Evolutionary conservation across 2,329 filamentous ascomycete genomes (phyloP), one percentile per base, ranked within the genome.

Genomic region (Cordyceps tenuipes): DNA sequence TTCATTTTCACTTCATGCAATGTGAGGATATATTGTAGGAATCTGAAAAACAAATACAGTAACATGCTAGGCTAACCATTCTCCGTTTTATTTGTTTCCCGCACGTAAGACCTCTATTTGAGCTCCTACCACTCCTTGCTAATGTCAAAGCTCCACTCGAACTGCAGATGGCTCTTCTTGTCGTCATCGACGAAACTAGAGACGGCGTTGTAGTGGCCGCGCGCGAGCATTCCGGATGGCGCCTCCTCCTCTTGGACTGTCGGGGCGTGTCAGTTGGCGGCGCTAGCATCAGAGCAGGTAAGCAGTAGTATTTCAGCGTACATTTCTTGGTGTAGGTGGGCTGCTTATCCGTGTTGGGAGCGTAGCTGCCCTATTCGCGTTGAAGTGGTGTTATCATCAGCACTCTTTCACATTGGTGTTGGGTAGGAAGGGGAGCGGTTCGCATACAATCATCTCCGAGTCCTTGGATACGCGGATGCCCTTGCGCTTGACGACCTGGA

Each of bases 81-180:
- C 43, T 34, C 41, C 15, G 4, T 29, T 39, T 36, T 57, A 52
- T 56, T 43, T 34, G 17, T 48, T 23, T 58, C 23, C 21, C 8
- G 19, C 36, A 21, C 29, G 29, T 60, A 13, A 41, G 1, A 41
- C 17, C 43, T 17, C 29, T 47, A n/a, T 21, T 48, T 15, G 6
- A 21, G n/a, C 13, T 21, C 17, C 66, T 86, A 90, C 94, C 94
- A 97, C 73, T 96, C 90, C 83, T 97, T 99, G 77, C 88, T 83
- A 73, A 99, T 96, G 71, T 97, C 89, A 70, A 99, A 97, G 63
- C 87, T 86, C 94, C 94, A 99, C 69, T 96, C 89, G 74, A 99
- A 99, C 72, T 88, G 82, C 64, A 99, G 81, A 76, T 99, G 92
- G 64, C 83, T 87, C 76, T 91, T 86, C 74, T 94, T 88, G 77